Base-by-base conservation (phyloP, 768 basidiomycete species). In the Boletus subcaerulescens region DNA sequence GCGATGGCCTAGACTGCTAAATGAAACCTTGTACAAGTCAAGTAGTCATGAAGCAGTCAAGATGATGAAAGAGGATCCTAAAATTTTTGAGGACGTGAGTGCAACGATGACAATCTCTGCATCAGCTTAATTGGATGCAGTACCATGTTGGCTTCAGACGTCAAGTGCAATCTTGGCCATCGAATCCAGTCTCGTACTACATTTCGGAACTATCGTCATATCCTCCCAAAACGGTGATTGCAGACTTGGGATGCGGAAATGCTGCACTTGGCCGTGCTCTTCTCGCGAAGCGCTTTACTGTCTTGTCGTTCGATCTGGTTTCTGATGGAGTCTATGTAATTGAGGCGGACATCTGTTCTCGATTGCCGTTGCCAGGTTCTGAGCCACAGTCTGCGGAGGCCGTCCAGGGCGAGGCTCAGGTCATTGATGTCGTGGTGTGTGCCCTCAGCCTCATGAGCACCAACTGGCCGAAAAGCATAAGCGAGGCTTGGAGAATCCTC, bases 391-490 rank as follows among this genome's bases (percentile, higher is more conserved):
- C 71, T 7, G 61, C 69, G 15, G 71, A 71, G 40, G 71, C 74
- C 38, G 72, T 72, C 5, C 70, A 75, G 35, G 84, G 81, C 29
- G 79, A 81, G 48, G 92, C 84, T 1, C 87, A 91, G 59, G 70
- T 98, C 3, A 91, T 93, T 3, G 95, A 99, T 67, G 86, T 93
- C 7, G 93, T 85, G 8, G 87, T 98, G 22, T 98, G 93, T 68
- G 91, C 95, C 22, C 78, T 99, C 60, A 98, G 95, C 65, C 77
- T 99, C 58, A 99, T 99, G 97, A 90, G 91, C 32, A 89, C 86
- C 15, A 98, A 99, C 67, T 99, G 97, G 97, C 81, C 91, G n/a
- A 79, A 78, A 43, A 92, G 92, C 63, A 80, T 98, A 26, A 79
- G 88, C 26, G 95, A 99, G 69, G 89, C 91, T 9, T 91, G 91